These are phyloP conservation scores for Raphanus hybrid DNA, from an alignment of 441 rosid species.

Conservation along the genomic window DNA sequence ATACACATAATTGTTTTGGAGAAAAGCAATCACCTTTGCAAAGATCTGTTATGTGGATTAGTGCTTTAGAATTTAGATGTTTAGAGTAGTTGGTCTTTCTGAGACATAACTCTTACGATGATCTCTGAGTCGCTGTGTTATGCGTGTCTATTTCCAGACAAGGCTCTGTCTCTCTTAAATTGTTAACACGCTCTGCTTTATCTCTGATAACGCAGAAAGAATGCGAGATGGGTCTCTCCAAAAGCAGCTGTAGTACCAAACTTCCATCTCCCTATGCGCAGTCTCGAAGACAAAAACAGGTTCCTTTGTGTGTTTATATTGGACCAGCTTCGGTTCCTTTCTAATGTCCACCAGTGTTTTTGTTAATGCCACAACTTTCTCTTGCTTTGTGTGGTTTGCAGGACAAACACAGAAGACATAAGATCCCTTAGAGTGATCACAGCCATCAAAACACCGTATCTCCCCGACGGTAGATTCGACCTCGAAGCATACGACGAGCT, in stretches of 20 bases:
- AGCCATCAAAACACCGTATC: slow-evolving; percentile 86
- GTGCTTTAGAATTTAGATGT: too few species aligned
- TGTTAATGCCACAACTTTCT: slow-evolving; percentile 2
- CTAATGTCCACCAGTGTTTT: not conserved
- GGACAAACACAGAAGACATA: slow-evolving; percentile 76
- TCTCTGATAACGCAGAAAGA: slow-evolving; percentile 47
- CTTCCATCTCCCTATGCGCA: slow-evolving; percentile 89
- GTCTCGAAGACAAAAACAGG: slow-evolving; percentile 87
- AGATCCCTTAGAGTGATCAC: slow-evolving; percentile 77
- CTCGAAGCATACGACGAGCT: slow-evolving; percentile 84
- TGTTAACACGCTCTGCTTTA: slow-evolving; percentile 15
- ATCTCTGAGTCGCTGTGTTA: not conserved
- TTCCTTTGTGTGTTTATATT: slow-evolving; percentile 10
- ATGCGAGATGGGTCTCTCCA: slow-evolving; percentile 62
- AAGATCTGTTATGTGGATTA: too few species aligned
- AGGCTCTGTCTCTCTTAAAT: not conserved
- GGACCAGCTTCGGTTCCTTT: not conserved
- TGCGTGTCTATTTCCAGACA: not conserved
- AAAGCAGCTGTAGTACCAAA: slow-evolving; percentile 73
- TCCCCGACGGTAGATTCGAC: slow-evolving; percentile 93
- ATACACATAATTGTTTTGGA: too few species aligned
- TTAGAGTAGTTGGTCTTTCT: not conserved
- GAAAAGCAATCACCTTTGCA: too few species aligned
- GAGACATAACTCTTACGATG: not conserved
- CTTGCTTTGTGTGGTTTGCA: slow-evolving; percentile 39